These are phyloP conservation scores for Botryosphaeria dothidea DNA, from an alignment of 2,329 filamentous ascomycete genomes.

Conservation along the genomic window DNA sequence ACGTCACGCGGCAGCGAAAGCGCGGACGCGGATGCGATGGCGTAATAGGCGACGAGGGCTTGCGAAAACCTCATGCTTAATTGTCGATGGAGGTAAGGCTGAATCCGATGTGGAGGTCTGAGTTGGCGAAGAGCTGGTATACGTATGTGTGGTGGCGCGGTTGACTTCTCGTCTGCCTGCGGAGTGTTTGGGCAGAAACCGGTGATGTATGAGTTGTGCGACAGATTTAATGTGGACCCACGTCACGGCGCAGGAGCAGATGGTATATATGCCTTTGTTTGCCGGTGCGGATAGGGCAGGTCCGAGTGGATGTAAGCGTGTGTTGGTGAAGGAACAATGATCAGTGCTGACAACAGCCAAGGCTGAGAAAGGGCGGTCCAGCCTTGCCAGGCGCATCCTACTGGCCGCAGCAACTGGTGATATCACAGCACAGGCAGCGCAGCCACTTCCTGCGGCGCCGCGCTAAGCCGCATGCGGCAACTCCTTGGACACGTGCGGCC, in stretches of 20 bases:
- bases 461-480: background rate
- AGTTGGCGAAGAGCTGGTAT: background rate
- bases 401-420: slow-evolving; percentile 8
- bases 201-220: background rate
- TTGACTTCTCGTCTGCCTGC: background rate
- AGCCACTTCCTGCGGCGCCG: background rate
- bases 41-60: background rate
- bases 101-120: background rate
- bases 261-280: background rate
- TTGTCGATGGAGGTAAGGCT: background rate
- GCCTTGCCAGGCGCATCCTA: background rate
- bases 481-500: background rate
- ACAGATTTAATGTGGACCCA: background rate
- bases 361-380: background rate
- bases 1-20: slow-evolving; percentile 21
- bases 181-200: background rate
- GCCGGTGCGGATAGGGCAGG: background rate
- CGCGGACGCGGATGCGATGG: background rate
- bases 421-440: background rate
- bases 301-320: background rate
- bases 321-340: background rate
- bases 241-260: background rate
- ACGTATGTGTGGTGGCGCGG: background rate
- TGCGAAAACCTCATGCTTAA: slow-evolving; percentile 5
- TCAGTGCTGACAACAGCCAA: background rate